These are phyloP conservation scores for Aspergillus heteromorphus DNA, from an alignment of 495 filamentous ascomycete species.

Conservation along the genomic window DNA sequence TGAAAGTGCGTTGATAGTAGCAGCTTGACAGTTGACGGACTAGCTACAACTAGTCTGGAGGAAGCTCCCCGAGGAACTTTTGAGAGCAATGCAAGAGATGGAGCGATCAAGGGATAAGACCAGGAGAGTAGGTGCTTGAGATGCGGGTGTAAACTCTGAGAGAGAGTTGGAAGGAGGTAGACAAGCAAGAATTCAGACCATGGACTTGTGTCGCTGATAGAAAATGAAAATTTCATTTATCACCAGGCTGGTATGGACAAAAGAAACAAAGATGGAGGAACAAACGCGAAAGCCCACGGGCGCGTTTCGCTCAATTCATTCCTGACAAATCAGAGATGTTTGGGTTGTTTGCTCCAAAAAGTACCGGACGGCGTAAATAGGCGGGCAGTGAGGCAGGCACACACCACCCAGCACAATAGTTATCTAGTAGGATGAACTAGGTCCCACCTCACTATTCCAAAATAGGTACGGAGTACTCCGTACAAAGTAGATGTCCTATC, in stretches of 20 bases:
- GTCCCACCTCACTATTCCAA: too few species aligned
- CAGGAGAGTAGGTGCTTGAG: background rate
- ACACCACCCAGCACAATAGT: too few species aligned
- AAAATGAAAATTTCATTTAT: background rate
- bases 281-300: slow-evolving; percentile 1
- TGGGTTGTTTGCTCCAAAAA: slow-evolving; percentile 13
- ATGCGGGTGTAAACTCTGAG: background rate
- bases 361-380: background rate
- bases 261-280: background rate
- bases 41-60: background rate
- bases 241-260: background rate
- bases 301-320: background rate
- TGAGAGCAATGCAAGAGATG: background rate
- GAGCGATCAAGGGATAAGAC: too few species aligned
- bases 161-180: background rate
- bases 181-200: background rate
- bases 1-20: slow-evolving; percentile 17
- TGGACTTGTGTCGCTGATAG: background rate
- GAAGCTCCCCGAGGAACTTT: background rate
- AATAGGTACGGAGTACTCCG: too few species aligned
- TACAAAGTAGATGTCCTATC: too few species aligned
- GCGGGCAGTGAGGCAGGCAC: too few species aligned
- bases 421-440: too few species aligned
- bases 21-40: background rate
- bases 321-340: slow-evolving; percentile 4